Base-by-base conservation (phyloP, 2,329 filamentous ascomycete genomes). In the Aureobasidium lini region DNA sequence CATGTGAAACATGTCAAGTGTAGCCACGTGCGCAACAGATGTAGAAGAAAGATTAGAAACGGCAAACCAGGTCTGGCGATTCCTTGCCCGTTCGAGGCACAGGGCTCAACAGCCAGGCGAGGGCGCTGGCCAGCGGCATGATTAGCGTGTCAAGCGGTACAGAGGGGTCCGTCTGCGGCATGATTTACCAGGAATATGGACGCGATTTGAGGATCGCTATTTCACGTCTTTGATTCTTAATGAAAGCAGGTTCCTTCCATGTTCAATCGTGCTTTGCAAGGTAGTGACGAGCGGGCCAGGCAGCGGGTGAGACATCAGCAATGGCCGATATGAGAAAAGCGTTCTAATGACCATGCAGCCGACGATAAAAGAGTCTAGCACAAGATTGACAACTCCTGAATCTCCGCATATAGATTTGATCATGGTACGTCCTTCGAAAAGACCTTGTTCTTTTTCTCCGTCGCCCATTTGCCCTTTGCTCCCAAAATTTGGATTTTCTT, bases 341-440 rank as follows among this genome's bases (percentile, higher is more conserved):
- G 29, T 46, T 56, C 40, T 37, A 44, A 36, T 46, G 40, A 29
- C 29, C 40, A 46, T 46, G 52, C 52, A 56, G 40, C 52, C 46
- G 52, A 56, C 52, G 39, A 46, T 37, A 36, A 56, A 56, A 34
- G 39, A 44, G 40, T 29, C 40, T 56, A 56, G 40, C 52, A 56
- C 52, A 46, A 46, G 31, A 44, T 36, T 28, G 52, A 34, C 43
- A 23, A 57, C 54, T 57, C 43, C 54, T 57, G 54, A 57, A 47
- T 57, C 54, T 57, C 54, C 54, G 42, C 54, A 40, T 57, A 47
- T 57, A 47, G 42, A 42, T 31, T 36, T 34, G 44, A 36, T 29
- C 42, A 56, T 56, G 52, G 52, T 56, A 56, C 40, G 52, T 56
- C 18, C 40, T 7, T n/a, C 16, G 15, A 1, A 34, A 11, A 29